phyloP scores from a whole-genome alignment of 768 basidiomycete genomes.

The Boletus eberwhitei region DNA sequence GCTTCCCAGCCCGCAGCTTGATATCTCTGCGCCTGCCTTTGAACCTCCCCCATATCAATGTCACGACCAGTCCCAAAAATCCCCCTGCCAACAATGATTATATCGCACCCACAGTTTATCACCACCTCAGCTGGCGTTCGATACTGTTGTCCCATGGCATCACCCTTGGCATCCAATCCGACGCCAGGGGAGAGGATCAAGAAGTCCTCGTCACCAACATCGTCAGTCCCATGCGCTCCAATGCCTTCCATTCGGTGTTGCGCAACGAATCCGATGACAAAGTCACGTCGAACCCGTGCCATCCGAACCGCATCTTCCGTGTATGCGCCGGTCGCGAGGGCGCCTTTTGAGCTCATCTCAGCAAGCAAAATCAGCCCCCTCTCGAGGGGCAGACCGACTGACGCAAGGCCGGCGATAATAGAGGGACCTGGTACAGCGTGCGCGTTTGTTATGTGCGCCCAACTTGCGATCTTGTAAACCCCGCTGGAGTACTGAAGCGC shows the following conservation, averaged over 20 bases:
- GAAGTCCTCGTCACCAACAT: constrained; percentile 66
- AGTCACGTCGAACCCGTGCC: constrained; percentile 77
- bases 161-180: constrained; percentile 73
- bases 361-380: constrained; percentile 89
- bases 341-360: constrained; percentile 93
- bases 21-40: constrained; percentile 78
- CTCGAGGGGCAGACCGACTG: constrained; percentile 76
- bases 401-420: constrained; percentile 84
- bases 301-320: constrained; percentile 82
- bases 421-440: constrained; percentile 96
- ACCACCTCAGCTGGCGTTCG: constrained; percentile 85
- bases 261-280: constrained; percentile 96
- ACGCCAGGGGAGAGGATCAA: constrained; percentile 92
- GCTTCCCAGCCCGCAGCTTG: constrained; percentile 87
- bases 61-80: constrained; percentile 69
- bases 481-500: constrained; percentile 92
- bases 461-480: constrained; percentile 87
- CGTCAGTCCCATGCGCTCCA: constrained; percentile 34
- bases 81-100: constrained; percentile 96
- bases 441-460: constrained; percentile 97
- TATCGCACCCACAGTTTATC: constrained; percentile 78
- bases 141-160: constrained; percentile 94
- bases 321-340: constrained; percentile 79
- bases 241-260: constrained; percentile 78
- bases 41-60: constrained; percentile 38